These are phyloP conservation scores for Avena sativa DNA, from an alignment of 176 grass and related monocot species.

Conservation along the genomic window DNA sequence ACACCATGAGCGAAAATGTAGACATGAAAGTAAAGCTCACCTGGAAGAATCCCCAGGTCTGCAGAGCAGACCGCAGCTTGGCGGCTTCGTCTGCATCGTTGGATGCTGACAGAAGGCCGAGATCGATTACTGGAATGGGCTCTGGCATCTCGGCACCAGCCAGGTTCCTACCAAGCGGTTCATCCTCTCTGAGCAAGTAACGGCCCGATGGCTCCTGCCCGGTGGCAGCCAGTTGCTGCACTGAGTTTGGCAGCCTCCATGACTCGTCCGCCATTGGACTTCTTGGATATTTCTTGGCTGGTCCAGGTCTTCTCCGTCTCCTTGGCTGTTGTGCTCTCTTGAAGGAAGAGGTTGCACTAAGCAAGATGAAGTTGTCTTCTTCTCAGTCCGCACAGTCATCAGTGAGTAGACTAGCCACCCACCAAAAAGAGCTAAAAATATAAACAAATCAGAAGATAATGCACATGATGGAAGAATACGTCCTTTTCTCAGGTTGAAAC, in stretches of 20 bases:
- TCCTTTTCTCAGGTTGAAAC: not conserved
- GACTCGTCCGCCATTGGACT: slow-evolving; percentile 35
- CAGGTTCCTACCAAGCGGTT: slow-evolving; percentile 8
- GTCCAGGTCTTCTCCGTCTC: not conserved
- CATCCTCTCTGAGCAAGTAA: slow-evolving; percentile 42
- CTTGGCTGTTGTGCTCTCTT: not conserved
- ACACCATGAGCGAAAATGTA: not conserved
- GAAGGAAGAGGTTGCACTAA: not conserved
- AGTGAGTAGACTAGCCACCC: not conserved
- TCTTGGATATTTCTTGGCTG: not conserved
- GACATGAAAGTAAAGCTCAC: slow-evolving; percentile 23
- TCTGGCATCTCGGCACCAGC: slow-evolving; percentile 28
- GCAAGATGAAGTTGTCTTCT: not conserved
- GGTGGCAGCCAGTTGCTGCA: slow-evolving; percentile 38
- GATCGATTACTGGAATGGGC: slow-evolving; percentile 51
- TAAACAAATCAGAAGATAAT: not conserved
- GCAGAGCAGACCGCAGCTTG: slow-evolving; percentile 54
- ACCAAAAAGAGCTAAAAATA: not conserved
- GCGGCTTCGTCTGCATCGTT: slow-evolving; percentile 25
- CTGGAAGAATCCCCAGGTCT: slow-evolving; percentile 62
- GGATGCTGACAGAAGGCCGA: slow-evolving; percentile 46
- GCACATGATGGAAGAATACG: not conserved
- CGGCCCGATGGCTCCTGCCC: slow-evolving; percentile 33
- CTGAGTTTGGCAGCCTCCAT: slow-evolving; percentile 40
- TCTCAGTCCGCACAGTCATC: not conserved